Base-by-base conservation (phyloP, 306 rosid genomes). In the Leucaena leucocephala region DNA sequence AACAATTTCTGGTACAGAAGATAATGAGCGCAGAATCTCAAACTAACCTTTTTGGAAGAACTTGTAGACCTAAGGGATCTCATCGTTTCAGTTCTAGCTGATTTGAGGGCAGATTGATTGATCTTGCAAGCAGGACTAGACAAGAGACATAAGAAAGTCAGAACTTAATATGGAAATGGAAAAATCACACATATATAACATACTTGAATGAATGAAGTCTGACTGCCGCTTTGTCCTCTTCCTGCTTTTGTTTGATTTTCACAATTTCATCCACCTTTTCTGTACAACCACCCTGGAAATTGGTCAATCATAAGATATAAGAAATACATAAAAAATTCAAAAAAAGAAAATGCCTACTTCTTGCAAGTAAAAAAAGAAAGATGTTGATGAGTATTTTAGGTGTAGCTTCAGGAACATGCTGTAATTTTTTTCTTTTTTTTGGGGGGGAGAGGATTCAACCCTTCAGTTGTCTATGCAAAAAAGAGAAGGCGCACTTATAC, bases 191-290 rank as follows among this genome's bases (percentile, higher is more conserved):
- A 65, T n/a, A 57, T 43, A 54, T 74, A 65, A 89, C 94, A 78
- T 61, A 94, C 98, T 86, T 85, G 87, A 90, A 90, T 65, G 98
- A 89, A 80, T 82, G 92, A 82, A 94, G 90, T 75, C 54, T 79
- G 84, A 86, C 92, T 7, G 82, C 75, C 0, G 84, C 97, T 83
- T 89, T 90, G 81, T 90, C 97, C 81, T 87, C 87, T 12, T 90
- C 98, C 84, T 92, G 98, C 87, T 86, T 90, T 77, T 86, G 83
- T 80, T 92, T 94, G 33, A 88, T 83, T 80, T 74, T 84, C 58
- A 82, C 89, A 79, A 90, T 68, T 58, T 74, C 76, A n/a, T 88
- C 91, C 86, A 90, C 90, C 88, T 88, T 90, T 49, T 75, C 93
- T 8, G 66, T 73, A 76, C 86, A 85, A 42, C 21, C 82, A 83